Base-by-base conservation (phyloP, 192 early-diverging fungal genomes). In the Entomortierella chlamydospora region DNA sequence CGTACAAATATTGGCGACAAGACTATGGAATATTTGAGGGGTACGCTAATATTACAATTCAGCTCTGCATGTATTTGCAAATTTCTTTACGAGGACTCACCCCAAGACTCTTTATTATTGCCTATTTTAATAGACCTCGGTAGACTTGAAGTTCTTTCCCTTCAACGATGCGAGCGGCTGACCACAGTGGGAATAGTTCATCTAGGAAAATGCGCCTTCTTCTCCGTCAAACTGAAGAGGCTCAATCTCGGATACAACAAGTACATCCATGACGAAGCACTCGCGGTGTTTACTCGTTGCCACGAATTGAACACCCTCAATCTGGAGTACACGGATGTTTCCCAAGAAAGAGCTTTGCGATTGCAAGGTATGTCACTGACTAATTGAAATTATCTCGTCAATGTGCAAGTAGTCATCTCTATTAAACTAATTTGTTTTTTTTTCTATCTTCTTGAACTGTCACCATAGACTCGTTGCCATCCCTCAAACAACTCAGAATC, bases 1-100 rank as follows among this genome's bases (percentile, higher is more conserved):
- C 70, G 83, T 12, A 86, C 84, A 1, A 13, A 23, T 23, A 71
- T 87, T 20, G 62, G 78, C 12, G 84, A 89, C 53, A 82, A 71
- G 41, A 55, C 71, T 22, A 71, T 86, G 33, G 70, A 68, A n/a
- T 76, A 83, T 26, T 55, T 83, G 47, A 39, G 60, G 33, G 84
- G 83, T 73, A 72, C 43, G 25, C 8, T 33, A 37, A 37, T 4
- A 37, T 37, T 37, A 7, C 5, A 37, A 7, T 7, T 37, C 34
- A 10, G 34, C 10, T n/a, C n/a, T n/a, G n/a, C n/a, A n/a, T n/a
- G n/a, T n/a, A n/a, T n/a, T n/a, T n/a, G n/a, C n/a, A n/a, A n/a
- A n/a, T n/a, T n/a, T n/a, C n/a, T n/a, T n/a, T n/a, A n/a, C n/a
- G n/a, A n/a, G n/a, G n/a, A n/a, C n/a, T 37, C 5, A 37, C 34